Evolutionary conservation across 2,329 filamentous ascomycete species (phyloP), one percentile per base, ranked within the genome.

Genomic region (Botrytis cinerea): DNA sequence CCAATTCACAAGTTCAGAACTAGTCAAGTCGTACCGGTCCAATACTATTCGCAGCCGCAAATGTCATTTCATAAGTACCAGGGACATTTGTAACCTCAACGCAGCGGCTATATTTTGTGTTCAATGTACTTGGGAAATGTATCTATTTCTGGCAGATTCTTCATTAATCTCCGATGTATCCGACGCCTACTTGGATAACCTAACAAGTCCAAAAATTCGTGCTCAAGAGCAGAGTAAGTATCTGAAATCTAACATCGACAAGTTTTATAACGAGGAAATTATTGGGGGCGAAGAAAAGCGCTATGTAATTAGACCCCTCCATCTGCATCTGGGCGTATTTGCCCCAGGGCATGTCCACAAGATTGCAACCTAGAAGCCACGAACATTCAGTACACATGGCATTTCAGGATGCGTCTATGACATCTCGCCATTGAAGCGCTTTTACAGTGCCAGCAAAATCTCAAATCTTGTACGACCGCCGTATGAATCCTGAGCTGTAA

Each of bases 51-150:
- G 38, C 66, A 57, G 66, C 38, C 48, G 35, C 66, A 69, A 69
- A 57, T 69, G 48, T 25, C 66, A 69, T 69, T 43, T 43, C 38
- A 46, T 28, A 57, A 28, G 66, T 69, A 45, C 6, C n/a, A 32
- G 18, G 25, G 45, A 69, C n/a, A 9, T 69, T 43, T 32, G 66
- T 59, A 69, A 69, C 48, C 43, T 66, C 16, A 57, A 57, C 10
- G n/a, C 66, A 32, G 66, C 66, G 48, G 66, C 38, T 69, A 57
- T 57, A 45, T 45, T 69, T 10, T 69, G 66, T 69, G n/a, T 69
- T 43, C 48, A 18, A 22, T 57, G 48, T 43, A 57, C 35, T 22
- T 40, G 0, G 22, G 35, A 28, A 28, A 43, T 57, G 18, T 69
- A 32, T 54, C 64, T 54, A 68, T 68, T 68, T 54, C 46, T 43